Base-by-base conservation (phyloP, 1,139 yeast genomes). In the Magnusiomyces suaveolens region DNA sequence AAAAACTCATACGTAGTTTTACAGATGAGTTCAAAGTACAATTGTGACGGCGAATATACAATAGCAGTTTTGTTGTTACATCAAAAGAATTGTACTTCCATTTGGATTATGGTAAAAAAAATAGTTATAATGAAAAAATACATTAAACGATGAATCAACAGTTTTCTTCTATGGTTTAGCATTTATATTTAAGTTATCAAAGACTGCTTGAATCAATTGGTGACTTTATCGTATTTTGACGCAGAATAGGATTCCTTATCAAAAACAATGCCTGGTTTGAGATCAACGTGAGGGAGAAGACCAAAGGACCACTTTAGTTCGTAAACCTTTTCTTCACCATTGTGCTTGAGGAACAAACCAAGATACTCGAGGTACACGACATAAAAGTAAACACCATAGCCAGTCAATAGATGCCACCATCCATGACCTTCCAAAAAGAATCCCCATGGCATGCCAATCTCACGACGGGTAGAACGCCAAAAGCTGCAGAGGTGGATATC, bases 361-460 rank as follows among this genome's bases (percentile, higher is more conserved):
- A 87, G 72, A 64, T 83, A 85, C 68, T 86, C 88, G 59, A 81
- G 67, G 60, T 77, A 79, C 10, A 78, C 79, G 48, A 80, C 70
- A 65, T 79, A 81, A 64, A 77, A 81, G 68, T 87, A 87, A 18
- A 87, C 87, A 58, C 95, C 96, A 14, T 82, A 73, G 1, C 95
- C 95, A 0, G 95, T 87, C 59, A 87, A 77, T 36, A 87, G 54
- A 67, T 92, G 98, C 98, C 98, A 92, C 97, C 97, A 92, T 20
- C 95, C 96, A 66, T 92, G 98, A 38, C 96, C 86, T 67, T 92
- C 98, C 43, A 92, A 75, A 12, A 92, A 61, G 60, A 88, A 80
- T 1, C 98, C 98, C 56, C 85, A 80, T 1, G 97, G 97, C 74
- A 89, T 78, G 1, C 96, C 95, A n/a, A 82, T 64, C 1, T 69